These are phyloP conservation scores for Globisporangium nodosum DNA, from an alignment of 352 stramenopile species.

Conservation along the genomic window DNA sequence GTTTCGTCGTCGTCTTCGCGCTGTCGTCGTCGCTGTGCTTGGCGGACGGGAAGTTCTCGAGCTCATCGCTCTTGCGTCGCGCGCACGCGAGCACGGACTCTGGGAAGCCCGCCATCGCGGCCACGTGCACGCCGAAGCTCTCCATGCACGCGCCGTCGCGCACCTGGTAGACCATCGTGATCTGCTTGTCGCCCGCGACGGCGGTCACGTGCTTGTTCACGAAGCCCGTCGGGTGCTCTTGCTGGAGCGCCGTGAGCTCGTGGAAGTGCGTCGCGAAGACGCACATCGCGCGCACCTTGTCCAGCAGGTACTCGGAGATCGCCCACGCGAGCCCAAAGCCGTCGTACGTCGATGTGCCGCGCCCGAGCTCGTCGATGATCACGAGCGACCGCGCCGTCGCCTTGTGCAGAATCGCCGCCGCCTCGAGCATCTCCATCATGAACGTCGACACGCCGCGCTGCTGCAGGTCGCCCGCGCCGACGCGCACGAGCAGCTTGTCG, in stretches of 20 bases:
- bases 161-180: slow-evolving; percentile 93
- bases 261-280: slow-evolving; percentile 99
- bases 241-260: slow-evolving; percentile 94
- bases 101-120: slow-evolving; percentile 96
- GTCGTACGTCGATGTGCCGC: slow-evolving; percentile 98
- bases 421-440: slow-evolving; percentile 99
- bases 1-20: slow-evolving; percentile 1
- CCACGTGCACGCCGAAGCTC: slow-evolving; percentile 98
- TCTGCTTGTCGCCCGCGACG: slow-evolving; percentile 66
- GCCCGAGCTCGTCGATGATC: slow-evolving; percentile 99
- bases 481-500: slow-evolving; percentile 94
- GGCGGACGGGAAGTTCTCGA: slow-evolving; percentile 78
- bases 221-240: slow-evolving; percentile 59
- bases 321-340: slow-evolving; percentile 96
- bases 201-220: slow-evolving; percentile 98
- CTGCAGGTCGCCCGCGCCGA: slow-evolving; percentile 96
- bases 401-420: slow-evolving; percentile 93
- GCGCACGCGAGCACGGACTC: slow-evolving; percentile 89
- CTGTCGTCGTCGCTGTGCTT: slow-evolving; percentile 1
- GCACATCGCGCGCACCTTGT: slow-evolving; percentile 83
- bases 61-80: slow-evolving; percentile 91
- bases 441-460: slow-evolving; percentile 98
- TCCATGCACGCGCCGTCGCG: slow-evolving; percentile 94
- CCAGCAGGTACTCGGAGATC: slow-evolving; percentile 96
- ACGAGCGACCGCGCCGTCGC: slow-evolving; percentile 93